These are phyloP conservation scores for Epichloe sp. DNA, from an alignment of 2,329 filamentous ascomycete genomes.

Conservation along the genomic window DNA sequence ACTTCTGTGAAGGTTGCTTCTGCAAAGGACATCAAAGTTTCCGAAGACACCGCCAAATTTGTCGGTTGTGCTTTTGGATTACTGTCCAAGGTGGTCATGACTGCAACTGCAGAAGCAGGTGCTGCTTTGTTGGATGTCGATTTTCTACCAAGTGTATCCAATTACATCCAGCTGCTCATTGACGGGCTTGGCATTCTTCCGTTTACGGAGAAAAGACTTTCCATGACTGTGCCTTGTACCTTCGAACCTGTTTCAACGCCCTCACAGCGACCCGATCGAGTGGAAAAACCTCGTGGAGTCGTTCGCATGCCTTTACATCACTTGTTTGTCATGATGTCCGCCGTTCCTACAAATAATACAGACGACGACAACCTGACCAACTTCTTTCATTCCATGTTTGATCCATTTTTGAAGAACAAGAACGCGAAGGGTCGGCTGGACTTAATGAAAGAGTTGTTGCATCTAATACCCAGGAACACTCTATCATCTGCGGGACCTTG, in stretches of 20 bases:
- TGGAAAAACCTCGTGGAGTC: constrained; percentile 34
- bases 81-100: constrained; percentile 40
- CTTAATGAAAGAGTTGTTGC: constrained; percentile 37
- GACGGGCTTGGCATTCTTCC: constrained; percentile 42
- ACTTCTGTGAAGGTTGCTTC: constrained; percentile 53
- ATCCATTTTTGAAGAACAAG: constrained; percentile 45
- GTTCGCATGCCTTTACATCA: constrained; percentile 51
- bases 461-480: constrained; percentile 31
- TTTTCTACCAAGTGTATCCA: constrained; percentile 41
- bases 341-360: constrained; percentile 30
- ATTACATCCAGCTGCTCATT: constrained; percentile 35
- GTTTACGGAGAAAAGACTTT: constrained; percentile 49
- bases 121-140: constrained; percentile 23
- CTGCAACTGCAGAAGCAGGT: neutral
- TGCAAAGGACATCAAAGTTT: constrained; percentile 80
- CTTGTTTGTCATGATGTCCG: constrained; percentile 48
- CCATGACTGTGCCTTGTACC: constrained; percentile 36
- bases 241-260: constrained; percentile 54
- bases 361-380: constrained; percentile 33
- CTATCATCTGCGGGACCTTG: constrained; percentile 36
- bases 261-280: constrained; percentile 44
- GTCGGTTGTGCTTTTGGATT: constrained; percentile 59
- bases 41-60: constrained; percentile 68
- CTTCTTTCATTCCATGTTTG: constrained; percentile 38
- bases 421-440: constrained; percentile 29